Evolutionary conservation across 2,329 filamentous ascomycete species (phyloP).

Genomic region (Talaromyces pinophilus): DNA sequence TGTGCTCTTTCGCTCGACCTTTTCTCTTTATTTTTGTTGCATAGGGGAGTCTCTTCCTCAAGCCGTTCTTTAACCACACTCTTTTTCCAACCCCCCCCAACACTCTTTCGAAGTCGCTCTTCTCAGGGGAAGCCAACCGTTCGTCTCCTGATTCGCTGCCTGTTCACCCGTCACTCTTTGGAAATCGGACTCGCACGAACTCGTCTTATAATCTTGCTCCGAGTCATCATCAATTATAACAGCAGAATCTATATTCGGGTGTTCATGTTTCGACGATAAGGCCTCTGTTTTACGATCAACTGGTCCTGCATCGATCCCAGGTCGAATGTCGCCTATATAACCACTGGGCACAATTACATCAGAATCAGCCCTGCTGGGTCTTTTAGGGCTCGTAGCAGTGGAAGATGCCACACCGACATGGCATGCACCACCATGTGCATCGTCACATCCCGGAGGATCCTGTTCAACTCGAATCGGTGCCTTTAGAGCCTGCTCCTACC

Average conservation of each 20-base stretch:
- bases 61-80: constrained; percentile 20
- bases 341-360: not conserved
- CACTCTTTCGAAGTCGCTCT: constrained; percentile 3
- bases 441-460: constrained; percentile 10
- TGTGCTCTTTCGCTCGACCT: not conserved
- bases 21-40: not conserved
- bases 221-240: not conserved
- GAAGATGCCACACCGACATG: constrained; percentile 32
- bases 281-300: no score
- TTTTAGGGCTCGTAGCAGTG: constrained; percentile 8
- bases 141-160: constrained; percentile 2
- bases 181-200: not conserved
- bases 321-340: not conserved
- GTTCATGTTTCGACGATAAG: not conserved
- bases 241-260: not conserved
- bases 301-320: not conserved
- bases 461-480: constrained; percentile 31
- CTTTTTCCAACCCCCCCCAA: not conserved
- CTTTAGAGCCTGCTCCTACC: constrained; percentile 30
- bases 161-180: not conserved
- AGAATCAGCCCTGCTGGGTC: constrained; percentile 12
- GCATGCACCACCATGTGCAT: constrained; percentile 24
- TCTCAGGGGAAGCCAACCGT: constrained; percentile 6
- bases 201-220: not conserved
- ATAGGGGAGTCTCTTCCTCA: constrained; percentile 10